phyloP scores from a whole-genome alignment of 768 basidiomycete genomes.

The Termitomyces eurrhizus region DNA sequence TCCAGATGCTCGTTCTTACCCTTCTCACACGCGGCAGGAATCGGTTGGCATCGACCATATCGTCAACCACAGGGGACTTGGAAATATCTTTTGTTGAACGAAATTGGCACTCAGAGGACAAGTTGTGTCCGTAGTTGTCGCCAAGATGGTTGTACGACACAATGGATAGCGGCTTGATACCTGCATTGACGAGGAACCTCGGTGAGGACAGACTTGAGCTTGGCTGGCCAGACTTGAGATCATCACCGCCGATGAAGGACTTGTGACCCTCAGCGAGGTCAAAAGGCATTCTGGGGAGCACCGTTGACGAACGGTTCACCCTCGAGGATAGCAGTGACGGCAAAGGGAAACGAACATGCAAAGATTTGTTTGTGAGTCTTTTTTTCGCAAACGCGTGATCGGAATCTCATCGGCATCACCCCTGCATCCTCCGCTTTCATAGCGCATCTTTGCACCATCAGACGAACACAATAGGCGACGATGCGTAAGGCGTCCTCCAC shows the following conservation, averaged over 20 bases:
- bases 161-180: conserved; percentile 96
- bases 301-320: conserved; percentile 97
- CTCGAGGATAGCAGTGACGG: conserved; percentile 93
- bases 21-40: conserved; percentile 52
- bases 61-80: conserved; percentile 96
- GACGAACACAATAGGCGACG: too few relatives aligned
- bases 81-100: conserved; percentile 92
- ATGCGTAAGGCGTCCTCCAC: too few relatives aligned
- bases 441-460: too few relatives aligned
- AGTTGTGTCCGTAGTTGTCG: conserved; percentile 94
- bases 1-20: conserved; percentile 97
- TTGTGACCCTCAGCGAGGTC: conserved; percentile 84
- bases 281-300: conserved; percentile 97
- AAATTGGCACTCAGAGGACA: conserved; percentile 90
- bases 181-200: conserved; percentile 98
- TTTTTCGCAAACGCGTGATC: too few relatives aligned
- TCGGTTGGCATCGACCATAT: conserved; percentile 93
- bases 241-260: conserved; percentile 96
- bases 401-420: too few relatives aligned
- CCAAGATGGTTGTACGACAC: conserved; percentile 98
- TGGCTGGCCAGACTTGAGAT: conserved; percentile 98
- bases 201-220: conserved; percentile 94
- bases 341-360: conserved; percentile 75
- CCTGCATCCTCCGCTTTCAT: too few relatives aligned
- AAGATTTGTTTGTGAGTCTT: too few relatives aligned